Percentiles rank a stretch among this genome's conserved stretches.
These are phyloP conservation scores for Neofusicoccum umdonicola DNA, from an alignment of 2,329 filamentous ascomycete genomes.

Conservation along the genomic window DNA sequence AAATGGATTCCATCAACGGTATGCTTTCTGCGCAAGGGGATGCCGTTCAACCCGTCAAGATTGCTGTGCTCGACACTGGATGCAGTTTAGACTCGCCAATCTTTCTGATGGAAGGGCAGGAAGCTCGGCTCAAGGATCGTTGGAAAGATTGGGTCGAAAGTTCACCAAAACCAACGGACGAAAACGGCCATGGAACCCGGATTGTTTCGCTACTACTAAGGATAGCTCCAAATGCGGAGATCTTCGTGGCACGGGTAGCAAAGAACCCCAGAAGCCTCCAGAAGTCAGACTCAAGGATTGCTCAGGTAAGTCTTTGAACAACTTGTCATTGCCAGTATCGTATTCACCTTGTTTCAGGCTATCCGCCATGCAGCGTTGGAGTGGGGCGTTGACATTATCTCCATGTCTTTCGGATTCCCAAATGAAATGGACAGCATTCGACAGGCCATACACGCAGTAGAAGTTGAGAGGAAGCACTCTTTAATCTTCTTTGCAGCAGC, in stretches of 20 bases:
- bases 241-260: not conserved
- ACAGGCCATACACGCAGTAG: not conserved
- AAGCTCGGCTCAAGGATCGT: not conserved
- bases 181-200: not conserved
- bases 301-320: not conserved
- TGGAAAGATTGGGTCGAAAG: not conserved
- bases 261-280: not conserved
- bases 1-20: too few relatives aligned
- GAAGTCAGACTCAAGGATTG: not conserved
- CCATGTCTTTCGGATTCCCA: not conserved
- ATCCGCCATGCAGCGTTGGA: not conserved
- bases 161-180: not conserved
- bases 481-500: not conserved
- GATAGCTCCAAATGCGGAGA: not conserved
- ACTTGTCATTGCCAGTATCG: not conserved
- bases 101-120: not conserved
- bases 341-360: not conserved
- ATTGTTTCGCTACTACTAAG: not conserved
- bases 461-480: not conserved
- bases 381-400: not conserved
- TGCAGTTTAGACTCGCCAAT: not conserved
- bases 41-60: too few relatives aligned
- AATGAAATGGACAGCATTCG: not conserved
- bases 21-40: too few relatives aligned
- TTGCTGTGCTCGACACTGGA: not conserved